Evolutionary conservation across 768 basidiomycete species (phyloP).

Genomic region (Lentinula raphanica): DNA sequence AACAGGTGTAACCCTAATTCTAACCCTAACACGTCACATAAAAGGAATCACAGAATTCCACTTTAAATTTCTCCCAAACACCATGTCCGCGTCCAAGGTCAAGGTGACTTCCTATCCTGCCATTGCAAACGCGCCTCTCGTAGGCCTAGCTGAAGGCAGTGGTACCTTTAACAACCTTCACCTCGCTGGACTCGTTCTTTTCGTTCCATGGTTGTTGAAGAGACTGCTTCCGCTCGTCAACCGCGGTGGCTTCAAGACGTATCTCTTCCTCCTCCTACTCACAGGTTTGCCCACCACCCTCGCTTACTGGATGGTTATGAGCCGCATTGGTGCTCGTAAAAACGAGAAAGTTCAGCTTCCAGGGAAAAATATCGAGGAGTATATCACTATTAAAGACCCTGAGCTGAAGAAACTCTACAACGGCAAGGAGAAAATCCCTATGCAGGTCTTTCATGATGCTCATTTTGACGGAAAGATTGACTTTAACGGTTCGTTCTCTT

Average conservation of each 20-base stretch:
- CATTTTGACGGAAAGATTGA: slow-evolving; percentile 96
- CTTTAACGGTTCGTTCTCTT: slow-evolving; percentile 69
- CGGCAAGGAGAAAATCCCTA: slow-evolving; percentile 89
- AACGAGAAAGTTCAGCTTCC: slow-evolving; percentile 86
- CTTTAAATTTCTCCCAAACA: neutral
- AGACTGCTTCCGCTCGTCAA: slow-evolving; percentile 75
- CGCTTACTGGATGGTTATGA: slow-evolving; percentile 87
- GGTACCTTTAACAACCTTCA: slow-evolving; percentile 78
- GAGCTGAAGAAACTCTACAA: slow-evolving; percentile 76
- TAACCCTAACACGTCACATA: slow-evolving; percentile 3
- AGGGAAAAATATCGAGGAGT: slow-evolving; percentile 80
- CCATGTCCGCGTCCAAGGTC: slow-evolving; percentile 26
- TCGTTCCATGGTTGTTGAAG: slow-evolving; percentile 82
- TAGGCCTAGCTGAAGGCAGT: slow-evolving; percentile 82
- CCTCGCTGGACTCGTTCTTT: slow-evolving; percentile 70
- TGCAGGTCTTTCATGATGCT: slow-evolving; percentile 96
- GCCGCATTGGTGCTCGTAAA: slow-evolving; percentile 61
- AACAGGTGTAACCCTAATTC: neutral
- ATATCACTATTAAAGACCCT: slow-evolving; percentile 84
- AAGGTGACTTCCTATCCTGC: slow-evolving; percentile 64
- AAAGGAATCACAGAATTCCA: neutral
- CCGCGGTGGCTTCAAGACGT: slow-evolving; percentile 81
- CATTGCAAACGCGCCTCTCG: slow-evolving; percentile 81
- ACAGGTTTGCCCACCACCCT: slow-evolving; percentile 74
- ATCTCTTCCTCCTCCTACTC: slow-evolving; percentile 72